These are phyloP conservation scores for Miscanthus lutarioriparius DNA, from an alignment of 176 grass and related monocot genomes.

Conservation along the genomic window DNA sequence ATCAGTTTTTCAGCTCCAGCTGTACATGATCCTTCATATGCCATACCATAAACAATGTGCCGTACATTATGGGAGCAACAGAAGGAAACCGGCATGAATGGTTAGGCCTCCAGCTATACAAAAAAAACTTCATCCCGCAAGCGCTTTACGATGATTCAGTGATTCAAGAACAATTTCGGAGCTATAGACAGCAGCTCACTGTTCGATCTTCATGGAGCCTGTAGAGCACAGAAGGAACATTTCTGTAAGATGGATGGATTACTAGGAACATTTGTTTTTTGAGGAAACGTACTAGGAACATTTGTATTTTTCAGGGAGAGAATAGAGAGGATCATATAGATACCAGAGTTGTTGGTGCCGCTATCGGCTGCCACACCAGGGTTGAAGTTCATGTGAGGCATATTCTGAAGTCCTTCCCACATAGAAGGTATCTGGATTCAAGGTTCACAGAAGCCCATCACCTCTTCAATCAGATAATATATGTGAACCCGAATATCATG, in stretches of 20 bases:
- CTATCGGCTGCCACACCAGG: slow-evolving; percentile 31
- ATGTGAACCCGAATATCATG: not conserved
- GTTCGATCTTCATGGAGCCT: slow-evolving; percentile 66
- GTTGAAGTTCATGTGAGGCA: slow-evolving; percentile 61
- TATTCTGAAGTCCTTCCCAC: slow-evolving; percentile 73
- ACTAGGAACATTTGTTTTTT: not conserved
- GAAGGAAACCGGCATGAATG: slow-evolving; percentile 37
- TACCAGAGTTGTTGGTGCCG: slow-evolving; percentile 55
- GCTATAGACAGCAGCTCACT: slow-evolving; percentile 32
- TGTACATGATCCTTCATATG: slow-evolving; percentile 49
- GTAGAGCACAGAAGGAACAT: slow-evolving; percentile 24
- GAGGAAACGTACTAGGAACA: not conserved
- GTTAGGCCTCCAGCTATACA: slow-evolving; percentile 69
- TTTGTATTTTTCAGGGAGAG: not conserved
- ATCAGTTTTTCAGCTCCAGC: slow-evolving; percentile 45
- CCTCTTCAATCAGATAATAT: slow-evolving; percentile 5
- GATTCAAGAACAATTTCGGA: slow-evolving; percentile 19
- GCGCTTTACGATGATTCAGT: slow-evolving; percentile 30
- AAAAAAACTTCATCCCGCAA: slow-evolving; percentile 44
- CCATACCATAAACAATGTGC: slow-evolving; percentile 2
- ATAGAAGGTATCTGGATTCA: slow-evolving; percentile 61
- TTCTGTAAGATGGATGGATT: slow-evolving; percentile 11
- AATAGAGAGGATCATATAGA: not conserved
- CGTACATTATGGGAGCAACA: slow-evolving; percentile 30
- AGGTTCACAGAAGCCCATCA: slow-evolving; percentile 28